Percentiles rank a stretch among this genome's conserved stretches.
Conservation (phyloP, 768 basidiomycete species). For the Calocybe cyanea region DNA sequence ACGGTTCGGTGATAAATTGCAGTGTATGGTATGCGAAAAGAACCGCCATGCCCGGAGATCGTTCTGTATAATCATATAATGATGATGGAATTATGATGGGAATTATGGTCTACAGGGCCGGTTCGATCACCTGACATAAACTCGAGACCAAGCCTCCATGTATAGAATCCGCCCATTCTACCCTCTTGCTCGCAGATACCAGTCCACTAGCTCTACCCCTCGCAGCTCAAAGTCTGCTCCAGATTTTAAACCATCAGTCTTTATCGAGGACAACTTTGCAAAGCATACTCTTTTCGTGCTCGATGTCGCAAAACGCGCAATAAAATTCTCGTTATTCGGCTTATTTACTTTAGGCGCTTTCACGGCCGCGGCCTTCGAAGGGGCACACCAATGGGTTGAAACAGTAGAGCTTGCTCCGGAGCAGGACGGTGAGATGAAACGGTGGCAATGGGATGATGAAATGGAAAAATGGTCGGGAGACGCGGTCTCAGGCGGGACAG, state of each 20-base stretch:
- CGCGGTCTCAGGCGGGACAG: constrained; percentile 57
- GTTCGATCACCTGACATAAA: too few relatives aligned
- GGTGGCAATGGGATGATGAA: constrained; percentile 69
- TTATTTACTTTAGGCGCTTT: constrained; percentile 39
- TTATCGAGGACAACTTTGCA: constrained; percentile 24
- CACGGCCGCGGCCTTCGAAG: constrained; percentile 48
- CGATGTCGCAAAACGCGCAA: constrained; percentile 40
- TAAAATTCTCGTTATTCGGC: constrained; percentile 47
- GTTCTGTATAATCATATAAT: constrained; percentile 1
- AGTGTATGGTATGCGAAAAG: too few relatives aligned
- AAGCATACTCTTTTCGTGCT: constrained; percentile 35
- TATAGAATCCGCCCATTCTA: constrained; percentile 3
- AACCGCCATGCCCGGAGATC: too few relatives aligned
- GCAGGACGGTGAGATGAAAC: constrained; percentile 45
- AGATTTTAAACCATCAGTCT: constrained; percentile 13
- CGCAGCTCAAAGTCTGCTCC: constrained; percentile 13
- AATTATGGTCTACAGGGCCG: too few relatives aligned
- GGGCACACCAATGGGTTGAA: constrained; percentile 63
- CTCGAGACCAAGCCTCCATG: too few relatives aligned
- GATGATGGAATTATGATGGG: too few relatives aligned
- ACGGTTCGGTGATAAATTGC: too few relatives aligned
- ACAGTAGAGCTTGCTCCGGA: constrained; percentile 43
- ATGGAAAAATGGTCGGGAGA: constrained; percentile 61
- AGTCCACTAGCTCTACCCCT: constrained; percentile 10
- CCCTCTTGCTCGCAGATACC: constrained; percentile 7